These are phyloP conservation scores for Pseudogymnoascus sp. DNA, from an alignment of 2,329 filamentous ascomycete genomes.

Conservation along the genomic window DNA sequence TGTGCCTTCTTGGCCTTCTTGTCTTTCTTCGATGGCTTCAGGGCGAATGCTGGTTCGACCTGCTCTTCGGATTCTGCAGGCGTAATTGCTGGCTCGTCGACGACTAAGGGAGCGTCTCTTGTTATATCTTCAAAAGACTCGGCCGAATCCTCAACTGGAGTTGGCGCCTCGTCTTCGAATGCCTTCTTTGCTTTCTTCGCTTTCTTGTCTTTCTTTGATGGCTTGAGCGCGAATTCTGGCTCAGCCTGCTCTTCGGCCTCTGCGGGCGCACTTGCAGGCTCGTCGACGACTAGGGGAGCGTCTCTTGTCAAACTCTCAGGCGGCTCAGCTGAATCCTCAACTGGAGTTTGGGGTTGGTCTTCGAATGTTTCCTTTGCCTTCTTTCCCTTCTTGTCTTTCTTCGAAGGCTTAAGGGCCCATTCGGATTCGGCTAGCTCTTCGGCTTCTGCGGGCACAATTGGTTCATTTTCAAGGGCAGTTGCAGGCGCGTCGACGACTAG, in stretches of 20 bases:
- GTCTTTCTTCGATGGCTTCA: constrained; percentile 13
- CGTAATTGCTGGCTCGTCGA: neutral
- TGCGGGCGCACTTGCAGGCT: neutral
- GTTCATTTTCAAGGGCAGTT: neutral
- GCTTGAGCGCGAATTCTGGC: neutral
- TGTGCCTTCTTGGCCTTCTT: constrained; percentile 31
- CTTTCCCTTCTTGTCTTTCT: constrained; percentile 28
- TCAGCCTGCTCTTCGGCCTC: neutral
- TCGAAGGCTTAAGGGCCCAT: constrained; percentile 5
- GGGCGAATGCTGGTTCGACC: neutral
- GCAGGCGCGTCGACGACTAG: neutral
- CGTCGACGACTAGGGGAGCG: neutral
- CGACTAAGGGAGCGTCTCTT: neutral
- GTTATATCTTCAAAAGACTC: neutral
- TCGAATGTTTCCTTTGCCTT: constrained; percentile 22
- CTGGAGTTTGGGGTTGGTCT: neutral
- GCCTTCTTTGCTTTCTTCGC: constrained; percentile 30
- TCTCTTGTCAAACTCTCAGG: neutral
- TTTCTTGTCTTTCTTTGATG: constrained; percentile 18
- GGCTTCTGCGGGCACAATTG: neutral
- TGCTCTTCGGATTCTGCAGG: neutral
- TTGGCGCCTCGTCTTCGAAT: neutral
- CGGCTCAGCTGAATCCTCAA: neutral
- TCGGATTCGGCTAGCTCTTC: neutral
- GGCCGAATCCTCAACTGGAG: neutral